Base-by-base conservation (phyloP, 495 filamentous ascomycete genomes). In the Neurospora cerealis region DNA sequence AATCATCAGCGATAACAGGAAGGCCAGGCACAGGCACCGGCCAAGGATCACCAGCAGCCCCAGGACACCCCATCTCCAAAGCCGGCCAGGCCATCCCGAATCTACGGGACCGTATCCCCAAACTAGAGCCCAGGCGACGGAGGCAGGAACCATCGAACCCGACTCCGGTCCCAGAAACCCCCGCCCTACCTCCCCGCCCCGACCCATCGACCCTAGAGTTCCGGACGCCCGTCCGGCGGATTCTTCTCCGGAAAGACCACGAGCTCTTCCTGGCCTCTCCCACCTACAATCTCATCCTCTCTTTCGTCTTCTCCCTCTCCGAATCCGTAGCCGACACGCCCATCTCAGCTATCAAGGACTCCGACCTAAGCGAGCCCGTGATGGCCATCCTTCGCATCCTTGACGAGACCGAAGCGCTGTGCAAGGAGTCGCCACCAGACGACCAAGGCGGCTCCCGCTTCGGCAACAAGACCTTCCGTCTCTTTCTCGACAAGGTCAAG, bases 391-490 rank as follows among this genome's bases (percentile, higher is more conserved):
- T 94, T n/a, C 75, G 79, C 13, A 89, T 97, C 54, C 87, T 99
- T 34, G 86, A 91, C 62, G 84, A 87, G 39, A 87, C 93, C 13
- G 89, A 91, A 70, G 80, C 84, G 4, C 83, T 93, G 10, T 84
- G 95, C 7, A 81, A 83, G 2, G 81, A 86, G 37, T 89, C 91
- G 69, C 96, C 96, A 2, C 91, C 96, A 2, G 86, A 92, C 74
- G 93, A 98, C 72, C 90, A 93, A 76, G 92, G 90, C 48, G 93
- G 93, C 36, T 97, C 94, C 6, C 89, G 96, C 44, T 99, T 99
- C 78, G 96, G 96, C 39, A 99, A 99, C 81, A 93, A 93, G 71
- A 86, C 91, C 39, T 99, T 99, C 83, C 91, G 93, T 72, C 82
- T 87, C 74, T 93, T 96, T 77, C 88, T 97, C 73, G 92, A 96